A percentile compares a stretch with the other conserved stretches of the same genome.
phyloP scores from a whole-genome alignment of 1,284 basidiomycete genomes.

The Sutorius eximius region DNA sequence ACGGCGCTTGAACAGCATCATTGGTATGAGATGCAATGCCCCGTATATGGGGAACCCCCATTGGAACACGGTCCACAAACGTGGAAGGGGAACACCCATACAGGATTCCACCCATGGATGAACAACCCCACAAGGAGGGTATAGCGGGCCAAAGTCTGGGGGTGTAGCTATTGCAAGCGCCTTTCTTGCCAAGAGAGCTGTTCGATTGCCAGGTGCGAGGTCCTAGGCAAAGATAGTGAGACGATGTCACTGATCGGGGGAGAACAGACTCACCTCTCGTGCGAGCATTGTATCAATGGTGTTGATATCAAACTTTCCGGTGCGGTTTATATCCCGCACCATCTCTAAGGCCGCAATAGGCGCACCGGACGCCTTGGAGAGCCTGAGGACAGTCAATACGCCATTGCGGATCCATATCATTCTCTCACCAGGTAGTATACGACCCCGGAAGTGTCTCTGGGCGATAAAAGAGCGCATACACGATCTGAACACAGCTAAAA shows the following conservation, averaged over 20 bases:
- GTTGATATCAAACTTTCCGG: conserved; percentile 54
- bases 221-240: conserved; percentile 32
- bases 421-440: conserved; percentile 70
- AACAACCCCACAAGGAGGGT: conserved; percentile 66
- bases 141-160: conserved; percentile 51
- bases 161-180: conserved; percentile 35
- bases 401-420: background rate
- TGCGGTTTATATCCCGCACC: conserved; percentile 60
- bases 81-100: conserved; percentile 61
- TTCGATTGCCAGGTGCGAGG: conserved; percentile 43
- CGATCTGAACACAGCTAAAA: conserved; percentile 82
- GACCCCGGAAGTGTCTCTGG: conserved; percentile 83
- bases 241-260: conserved; percentile 11
- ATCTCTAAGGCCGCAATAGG: conserved; percentile 60
- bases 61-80: conserved; percentile 80
- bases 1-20: conserved; percentile 72
- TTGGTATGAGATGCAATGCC: conserved; percentile 88
- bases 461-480: conserved; percentile 80
- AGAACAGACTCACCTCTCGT: conserved; percentile 43
- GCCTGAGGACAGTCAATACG: conserved; percentile 37
- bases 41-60: conserved; percentile 89
- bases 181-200: conserved; percentile 38
- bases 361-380: conserved; percentile 65
- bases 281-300: conserved; percentile 57
- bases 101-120: conserved; percentile 84